phyloP scores from a whole-genome alignment of 228 moss, liverwort and hornwort genomes.

The Sphagnum magellanicum region DNA sequence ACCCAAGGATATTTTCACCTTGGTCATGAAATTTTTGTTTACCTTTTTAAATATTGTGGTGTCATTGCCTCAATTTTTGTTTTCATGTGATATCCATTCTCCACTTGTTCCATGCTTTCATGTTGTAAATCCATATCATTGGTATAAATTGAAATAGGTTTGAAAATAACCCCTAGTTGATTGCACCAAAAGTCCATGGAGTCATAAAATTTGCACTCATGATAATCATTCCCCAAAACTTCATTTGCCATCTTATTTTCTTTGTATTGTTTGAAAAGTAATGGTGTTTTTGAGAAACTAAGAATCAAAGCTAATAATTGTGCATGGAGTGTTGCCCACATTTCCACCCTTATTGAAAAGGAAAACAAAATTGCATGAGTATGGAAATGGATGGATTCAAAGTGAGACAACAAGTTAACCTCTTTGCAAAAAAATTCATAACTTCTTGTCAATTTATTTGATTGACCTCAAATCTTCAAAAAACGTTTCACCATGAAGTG shows the following conservation, averaged over 20 bases:
- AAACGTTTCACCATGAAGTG: not conserved
- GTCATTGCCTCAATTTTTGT: not conserved
- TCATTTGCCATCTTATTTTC: constrained; percentile 26
- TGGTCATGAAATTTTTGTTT: not conserved
- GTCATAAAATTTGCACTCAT: constrained; percentile 17
- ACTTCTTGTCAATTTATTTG: not conserved
- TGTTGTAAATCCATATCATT: not conserved
- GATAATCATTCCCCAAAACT: constrained; percentile 16
- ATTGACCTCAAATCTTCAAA: not conserved
- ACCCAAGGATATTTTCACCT: not conserved
- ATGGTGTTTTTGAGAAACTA: constrained; percentile 36
- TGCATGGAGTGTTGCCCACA: constrained; percentile 42
- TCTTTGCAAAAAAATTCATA: not conserved
- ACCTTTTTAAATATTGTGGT: not conserved
- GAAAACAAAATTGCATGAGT: not conserved
- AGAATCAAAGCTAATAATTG: constrained; percentile 27
- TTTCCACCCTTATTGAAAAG: constrained; percentile 23
- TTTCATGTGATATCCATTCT: not conserved
- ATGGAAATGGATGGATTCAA: not conserved
- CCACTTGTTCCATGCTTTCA: not conserved
- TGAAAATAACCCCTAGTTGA: not conserved
- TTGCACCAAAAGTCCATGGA: not conserved
- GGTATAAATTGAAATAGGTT: not conserved
- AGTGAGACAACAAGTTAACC: not conserved
- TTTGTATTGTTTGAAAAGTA: constrained; percentile 51